Conservation (phyloP, 2,329 filamentous ascomycete species). For the Orbilia brochopaga region DNA sequence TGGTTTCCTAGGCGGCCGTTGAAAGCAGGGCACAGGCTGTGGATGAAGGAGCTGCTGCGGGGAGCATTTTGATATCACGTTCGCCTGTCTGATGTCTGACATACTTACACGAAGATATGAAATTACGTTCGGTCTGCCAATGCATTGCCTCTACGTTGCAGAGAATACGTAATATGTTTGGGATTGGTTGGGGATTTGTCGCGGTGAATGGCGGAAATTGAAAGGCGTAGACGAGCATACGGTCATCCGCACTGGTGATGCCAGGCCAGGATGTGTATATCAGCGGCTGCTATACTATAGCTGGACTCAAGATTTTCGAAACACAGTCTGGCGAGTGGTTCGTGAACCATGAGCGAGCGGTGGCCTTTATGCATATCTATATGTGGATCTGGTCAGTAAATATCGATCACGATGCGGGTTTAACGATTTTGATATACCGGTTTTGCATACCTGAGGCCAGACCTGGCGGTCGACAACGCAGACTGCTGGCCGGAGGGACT, state of each 20-base stretch:
- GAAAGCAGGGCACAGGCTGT: slow-evolving; percentile 3
- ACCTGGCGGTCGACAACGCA: slow-evolving; percentile 14
- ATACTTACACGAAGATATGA: too few relatives aligned
- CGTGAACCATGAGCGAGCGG: background rate
- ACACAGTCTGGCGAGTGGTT: too few relatives aligned
- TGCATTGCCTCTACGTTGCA: slow-evolving; percentile 1
- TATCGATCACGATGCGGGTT: background rate
- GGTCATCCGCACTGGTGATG: background rate
- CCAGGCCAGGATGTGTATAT: too few relatives aligned
- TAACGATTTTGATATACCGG: background rate
- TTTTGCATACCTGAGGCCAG: background rate
- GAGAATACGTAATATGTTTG: background rate
- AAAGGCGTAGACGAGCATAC: background rate
- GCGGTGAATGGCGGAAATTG: background rate
- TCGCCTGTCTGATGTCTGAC: too few relatives aligned
- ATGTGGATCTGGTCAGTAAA: background rate
- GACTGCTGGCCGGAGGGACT: background rate
- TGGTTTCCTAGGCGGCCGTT: background rate
- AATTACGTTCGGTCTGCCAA: background rate
- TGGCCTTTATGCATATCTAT: background rate
- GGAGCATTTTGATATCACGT: too few relatives aligned
- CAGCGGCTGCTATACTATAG: too few relatives aligned
- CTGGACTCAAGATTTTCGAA: too few relatives aligned
- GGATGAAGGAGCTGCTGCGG: background rate
- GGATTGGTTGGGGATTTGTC: too few relatives aligned